phyloP scores from a whole-genome alignment of 805 yeast genomes.

The Yamadazyma sp. region DNA sequence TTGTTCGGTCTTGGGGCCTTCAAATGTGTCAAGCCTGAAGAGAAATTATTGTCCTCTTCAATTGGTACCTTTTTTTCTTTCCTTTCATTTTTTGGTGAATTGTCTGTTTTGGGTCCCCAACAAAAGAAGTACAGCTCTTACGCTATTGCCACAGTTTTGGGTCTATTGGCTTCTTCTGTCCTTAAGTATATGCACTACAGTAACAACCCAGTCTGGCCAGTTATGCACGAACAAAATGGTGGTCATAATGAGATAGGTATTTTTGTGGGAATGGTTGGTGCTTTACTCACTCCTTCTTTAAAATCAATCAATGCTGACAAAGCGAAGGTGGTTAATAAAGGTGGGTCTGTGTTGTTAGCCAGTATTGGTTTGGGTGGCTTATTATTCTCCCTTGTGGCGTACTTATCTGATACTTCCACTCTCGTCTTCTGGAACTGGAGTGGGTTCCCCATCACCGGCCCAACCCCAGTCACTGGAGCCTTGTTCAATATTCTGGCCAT shows the following conservation, averaged over 20 bases:
- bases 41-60: slow-evolving; percentile 63
- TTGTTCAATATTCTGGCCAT: slow-evolving; percentile 60
- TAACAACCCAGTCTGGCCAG: slow-evolving; percentile 96
- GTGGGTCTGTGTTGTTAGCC: slow-evolving; percentile 50
- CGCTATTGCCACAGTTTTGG: slow-evolving; percentile 61
- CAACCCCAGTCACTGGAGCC: slow-evolving; percentile 85
- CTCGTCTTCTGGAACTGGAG: slow-evolving; percentile 96
- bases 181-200: slow-evolving; percentile 75
- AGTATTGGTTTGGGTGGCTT: slow-evolving; percentile 76
- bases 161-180: slow-evolving; percentile 70
- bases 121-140: slow-evolving; percentile 42
- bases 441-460: slow-evolving; percentile 86
- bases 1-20: slow-evolving; percentile 76
- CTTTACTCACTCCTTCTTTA: slow-evolving; percentile 54
- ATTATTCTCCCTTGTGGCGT: slow-evolving; percentile 68
- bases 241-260: slow-evolving; percentile 80
- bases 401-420: slow-evolving; percentile 80
- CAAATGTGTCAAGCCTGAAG: slow-evolving; percentile 63
- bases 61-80: slow-evolving; percentile 65
- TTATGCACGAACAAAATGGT: slow-evolving; percentile 80
- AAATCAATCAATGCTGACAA: background rate
- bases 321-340: slow-evolving; percentile 11
- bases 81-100: slow-evolving; percentile 57
- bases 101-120: slow-evolving; percentile 32
- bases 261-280: slow-evolving; percentile 59